A percentile compares a stretch with the other conserved stretches of the same genome.
Evolutionary conservation across 441 rosid species (phyloP).

Genomic region (Mallotus repandus): DNA sequence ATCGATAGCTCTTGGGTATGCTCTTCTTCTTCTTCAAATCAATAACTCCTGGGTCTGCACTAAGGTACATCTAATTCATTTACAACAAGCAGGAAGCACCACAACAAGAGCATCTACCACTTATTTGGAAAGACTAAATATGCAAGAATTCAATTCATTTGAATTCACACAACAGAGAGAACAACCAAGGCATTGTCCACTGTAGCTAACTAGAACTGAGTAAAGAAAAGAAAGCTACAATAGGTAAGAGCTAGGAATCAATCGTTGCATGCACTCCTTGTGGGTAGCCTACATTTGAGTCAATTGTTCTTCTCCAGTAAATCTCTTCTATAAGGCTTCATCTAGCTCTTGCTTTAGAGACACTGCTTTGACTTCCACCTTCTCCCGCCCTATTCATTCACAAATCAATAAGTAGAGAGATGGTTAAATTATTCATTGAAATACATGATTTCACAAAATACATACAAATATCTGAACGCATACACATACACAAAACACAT

Average conservation of each 20-base stretch:
- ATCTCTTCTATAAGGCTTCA: slow-evolving; percentile 51
- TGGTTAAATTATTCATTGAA: background rate
- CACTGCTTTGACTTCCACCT: slow-evolving; percentile 52
- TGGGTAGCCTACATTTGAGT: slow-evolving; percentile 59
- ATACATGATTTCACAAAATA: slow-evolving; percentile 7
- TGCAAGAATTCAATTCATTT: too few relatives aligned
- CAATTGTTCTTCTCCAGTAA: slow-evolving; percentile 46
- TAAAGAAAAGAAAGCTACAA: background rate
- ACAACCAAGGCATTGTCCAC: too few relatives aligned
- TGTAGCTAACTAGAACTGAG: too few relatives aligned
- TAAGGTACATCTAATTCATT: too few relatives aligned
- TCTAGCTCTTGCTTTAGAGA: slow-evolving; percentile 55
- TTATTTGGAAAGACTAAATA: too few relatives aligned
- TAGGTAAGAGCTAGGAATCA: slow-evolving; percentile 13
- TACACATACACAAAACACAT: too few relatives aligned
- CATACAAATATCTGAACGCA: too few relatives aligned
- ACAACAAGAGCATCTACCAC: too few relatives aligned
- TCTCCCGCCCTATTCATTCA: slow-evolving; percentile 48
- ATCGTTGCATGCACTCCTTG: slow-evolving; percentile 79
- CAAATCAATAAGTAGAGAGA: slow-evolving; percentile 16
- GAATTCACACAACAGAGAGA: background rate
- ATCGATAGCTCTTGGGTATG: too few relatives aligned
- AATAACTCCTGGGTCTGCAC: too few relatives aligned
- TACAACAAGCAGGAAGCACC: too few relatives aligned
- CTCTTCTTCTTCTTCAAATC: too few relatives aligned